Evolutionary conservation across 306 rosid genomes (phyloP), one percentile per base, ranked within the genome.

Genomic region (Arachis stenosperma): DNA sequence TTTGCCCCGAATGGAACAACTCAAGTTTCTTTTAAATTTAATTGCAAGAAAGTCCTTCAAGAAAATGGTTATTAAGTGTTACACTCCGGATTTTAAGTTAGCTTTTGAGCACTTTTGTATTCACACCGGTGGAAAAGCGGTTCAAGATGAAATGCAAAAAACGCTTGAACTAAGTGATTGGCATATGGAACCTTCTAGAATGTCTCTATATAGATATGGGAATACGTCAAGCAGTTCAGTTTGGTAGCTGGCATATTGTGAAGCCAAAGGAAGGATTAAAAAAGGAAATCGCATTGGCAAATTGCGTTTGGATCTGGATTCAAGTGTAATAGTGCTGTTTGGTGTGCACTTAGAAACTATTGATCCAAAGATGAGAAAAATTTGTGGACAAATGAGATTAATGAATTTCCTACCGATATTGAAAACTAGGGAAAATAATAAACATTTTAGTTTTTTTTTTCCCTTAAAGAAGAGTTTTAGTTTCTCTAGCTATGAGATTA

Each of bases 291-390:
- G 64, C 7, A 42, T 74, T 74, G 65, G 78, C 78, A 74, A 30
- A 40, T 74, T 11, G 54, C 47, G 22, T 50, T 74, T 63, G 78
- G 78, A 10, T 39, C 71, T 0, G 78, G 78, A 12, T 62, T 74
- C 46, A 74, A 74, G 63, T 74, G 78, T 33, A 74, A 74, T 7
- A 74, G 70, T 53, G 70, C 46, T 8, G 71, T 74, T 33, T 63
- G 63, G 78, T 6, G 17, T 41, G 71, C 78, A 0, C 36, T 74
- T n/a, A 5, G 15, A 41, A n/a, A 52, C 13, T 8, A 6, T 74
- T 74, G 64, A 53, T 41, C 64, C 39, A 40, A 6, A 44, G 7
- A 15, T 0, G 46, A 62, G 11, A 74, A n/a, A 11, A 74, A 52
- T 14, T 17, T 64, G 6, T 74, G 78, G 71, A 53, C 15, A 6